Conservation (phyloP, 805 yeast species). For the Monosporozyma unispora region DNA sequence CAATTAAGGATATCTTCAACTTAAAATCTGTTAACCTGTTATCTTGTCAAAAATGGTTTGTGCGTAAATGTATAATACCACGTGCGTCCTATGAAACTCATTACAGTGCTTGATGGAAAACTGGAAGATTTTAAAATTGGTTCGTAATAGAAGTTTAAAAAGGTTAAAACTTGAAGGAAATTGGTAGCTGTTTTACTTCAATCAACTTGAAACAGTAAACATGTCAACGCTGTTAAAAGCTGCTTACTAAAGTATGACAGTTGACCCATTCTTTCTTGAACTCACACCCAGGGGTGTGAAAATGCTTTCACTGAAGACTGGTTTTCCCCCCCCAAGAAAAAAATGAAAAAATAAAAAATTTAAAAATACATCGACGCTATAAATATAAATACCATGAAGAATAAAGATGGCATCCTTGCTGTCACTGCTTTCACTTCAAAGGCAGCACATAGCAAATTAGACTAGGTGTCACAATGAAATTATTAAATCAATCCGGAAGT, state of each 20-base stretch:
- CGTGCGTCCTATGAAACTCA: too few relatives aligned
- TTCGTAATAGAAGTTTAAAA: too few relatives aligned
- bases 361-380: background rate
- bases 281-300: background rate
- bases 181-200: too few relatives aligned
- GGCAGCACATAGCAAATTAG: background rate
- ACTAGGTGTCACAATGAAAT: background rate
- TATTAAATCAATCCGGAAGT: slow-evolving; percentile 1
- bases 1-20: too few relatives aligned
- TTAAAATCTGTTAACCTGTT: too few relatives aligned
- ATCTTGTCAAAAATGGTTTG: too few relatives aligned
- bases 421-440: background rate
- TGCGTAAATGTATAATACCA: too few relatives aligned
- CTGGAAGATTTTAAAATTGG: too few relatives aligned
- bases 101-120: too few relatives aligned
- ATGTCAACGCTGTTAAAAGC: too few relatives aligned
- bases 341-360: background rate
- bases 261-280: background rate
- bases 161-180: too few relatives aligned
- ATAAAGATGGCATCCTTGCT: background rate
- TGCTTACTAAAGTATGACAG: background rate
- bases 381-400: background rate
- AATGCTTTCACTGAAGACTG: background rate
- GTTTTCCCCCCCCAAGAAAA: background rate
- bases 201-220: too few relatives aligned